A percentile compares a stretch with the other conserved stretches of the same genome.
These are phyloP conservation scores for Helicocarpus griseus DNA, from an alignment of 2,329 filamentous ascomycete genomes.

Conservation along the genomic window DNA sequence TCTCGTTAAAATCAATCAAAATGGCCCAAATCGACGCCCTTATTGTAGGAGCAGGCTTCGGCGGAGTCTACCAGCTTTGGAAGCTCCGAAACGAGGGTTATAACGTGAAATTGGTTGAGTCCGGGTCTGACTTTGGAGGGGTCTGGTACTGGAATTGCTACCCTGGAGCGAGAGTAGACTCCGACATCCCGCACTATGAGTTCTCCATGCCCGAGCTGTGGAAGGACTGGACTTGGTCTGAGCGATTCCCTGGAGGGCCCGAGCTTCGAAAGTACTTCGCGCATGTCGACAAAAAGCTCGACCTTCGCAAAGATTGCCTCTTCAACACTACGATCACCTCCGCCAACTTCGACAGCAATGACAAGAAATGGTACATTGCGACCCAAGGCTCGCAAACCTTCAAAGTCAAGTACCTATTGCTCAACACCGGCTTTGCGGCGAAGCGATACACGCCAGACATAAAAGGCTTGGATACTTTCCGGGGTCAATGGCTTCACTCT, in stretches of 20 bases:
- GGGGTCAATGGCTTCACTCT: constrained; percentile 35
- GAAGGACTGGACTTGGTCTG: constrained; percentile 48
- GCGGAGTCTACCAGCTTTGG: constrained; percentile 44
- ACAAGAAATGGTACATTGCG: constrained; percentile 27
- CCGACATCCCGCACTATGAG: constrained; percentile 44
- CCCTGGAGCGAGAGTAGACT: constrained; percentile 47
- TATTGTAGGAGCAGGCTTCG: constrained; percentile 22
- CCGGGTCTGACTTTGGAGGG: constrained; percentile 42
- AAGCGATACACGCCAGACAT: constrained; percentile 38
- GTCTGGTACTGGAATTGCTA: constrained; percentile 51
- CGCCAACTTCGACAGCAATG: constrained; percentile 42
- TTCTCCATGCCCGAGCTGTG: constrained; percentile 42
- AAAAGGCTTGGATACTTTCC: constrained; percentile 36
- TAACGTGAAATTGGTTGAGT: constrained; percentile 43
- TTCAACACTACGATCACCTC: constrained; percentile 47
- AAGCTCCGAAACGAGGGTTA: constrained; percentile 42
- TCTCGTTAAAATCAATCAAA: background rate
- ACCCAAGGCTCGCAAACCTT: constrained; percentile 24
- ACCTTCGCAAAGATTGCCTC: constrained; percentile 51
- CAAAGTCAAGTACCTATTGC: constrained; percentile 31
- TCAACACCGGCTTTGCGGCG: constrained; percentile 38
- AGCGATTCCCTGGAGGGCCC: constrained; percentile 55
- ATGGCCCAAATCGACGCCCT: constrained; percentile 18
- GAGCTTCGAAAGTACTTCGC: constrained; percentile 63
- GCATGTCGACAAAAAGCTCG: constrained; percentile 50